Conservation (phyloP, 164 flowering plant genomes). For the Cinnamomum micranthum region DNA sequence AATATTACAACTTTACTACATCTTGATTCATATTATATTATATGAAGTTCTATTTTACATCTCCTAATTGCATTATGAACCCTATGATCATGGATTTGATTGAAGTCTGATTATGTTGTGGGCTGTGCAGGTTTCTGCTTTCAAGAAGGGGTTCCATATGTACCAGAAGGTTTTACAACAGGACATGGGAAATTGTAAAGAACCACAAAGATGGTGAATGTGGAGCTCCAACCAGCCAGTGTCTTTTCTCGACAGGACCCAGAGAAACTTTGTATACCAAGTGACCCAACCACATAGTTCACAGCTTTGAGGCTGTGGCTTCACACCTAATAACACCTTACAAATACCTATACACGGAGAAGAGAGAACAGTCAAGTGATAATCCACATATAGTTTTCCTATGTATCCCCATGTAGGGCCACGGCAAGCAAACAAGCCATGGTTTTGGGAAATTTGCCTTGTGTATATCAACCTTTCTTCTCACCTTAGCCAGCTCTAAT, state of each 20-base stretch:
- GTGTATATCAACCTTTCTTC: not conserved
- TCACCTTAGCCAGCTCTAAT: not conserved
- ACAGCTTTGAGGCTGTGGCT: too few relatives aligned
- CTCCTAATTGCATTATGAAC: too few relatives aligned
- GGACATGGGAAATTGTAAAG: conserved; percentile 37
- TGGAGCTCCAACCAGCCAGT: not conserved
- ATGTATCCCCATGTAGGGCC: not conserved
- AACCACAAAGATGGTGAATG: not conserved
- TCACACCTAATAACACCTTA: not conserved
- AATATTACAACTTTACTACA: not conserved
- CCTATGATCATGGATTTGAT: not conserved
- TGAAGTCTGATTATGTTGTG: not conserved
- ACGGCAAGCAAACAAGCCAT: not conserved
- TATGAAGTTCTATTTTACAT: too few relatives aligned
- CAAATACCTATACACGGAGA: too few relatives aligned
- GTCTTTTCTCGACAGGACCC: not conserved
- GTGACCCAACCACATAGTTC: too few relatives aligned
- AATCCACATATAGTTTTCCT: not conserved
- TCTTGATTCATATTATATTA: not conserved
- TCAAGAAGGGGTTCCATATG: conserved; percentile 52
- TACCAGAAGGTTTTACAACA: conserved; percentile 45
- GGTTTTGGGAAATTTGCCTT: not conserved
- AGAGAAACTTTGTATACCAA: not conserved
- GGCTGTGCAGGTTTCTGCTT: conserved; percentile 43
- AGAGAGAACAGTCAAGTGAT: not conserved